Percentiles rank a stretch among this genome's conserved stretches.
Conservation (phyloP, 176 grass and related monocot species). For the Hordeum marinum region DNA sequence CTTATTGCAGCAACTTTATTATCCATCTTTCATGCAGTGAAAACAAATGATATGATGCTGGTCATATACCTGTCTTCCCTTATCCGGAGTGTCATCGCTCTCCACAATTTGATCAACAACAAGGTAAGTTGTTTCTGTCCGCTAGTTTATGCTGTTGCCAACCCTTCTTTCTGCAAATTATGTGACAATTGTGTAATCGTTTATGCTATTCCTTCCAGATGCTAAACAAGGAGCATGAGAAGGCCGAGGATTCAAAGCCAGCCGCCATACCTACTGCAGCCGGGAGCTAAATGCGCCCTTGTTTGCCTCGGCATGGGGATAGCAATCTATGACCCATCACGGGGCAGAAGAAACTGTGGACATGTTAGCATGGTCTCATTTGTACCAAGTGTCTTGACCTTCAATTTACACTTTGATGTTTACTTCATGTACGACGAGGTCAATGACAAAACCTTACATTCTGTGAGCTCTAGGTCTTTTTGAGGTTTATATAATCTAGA, state of each 20-base stretch:
- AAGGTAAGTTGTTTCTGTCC: constrained; percentile 43
- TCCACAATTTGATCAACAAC: constrained; percentile 99
- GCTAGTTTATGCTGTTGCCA: neutral
- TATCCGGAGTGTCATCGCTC: constrained; percentile 86
- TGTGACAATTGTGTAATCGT: neutral
- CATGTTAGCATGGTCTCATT: constrained; percentile 20
- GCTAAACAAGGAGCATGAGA: constrained; percentile 96
- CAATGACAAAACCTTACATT: constrained; percentile 30
- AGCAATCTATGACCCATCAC: neutral
- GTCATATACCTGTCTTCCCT: constrained; percentile 95
- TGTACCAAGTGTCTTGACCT: constrained; percentile 40
- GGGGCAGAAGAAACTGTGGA: neutral
- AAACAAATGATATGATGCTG: constrained; percentile 99
- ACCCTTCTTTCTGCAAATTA: neutral
- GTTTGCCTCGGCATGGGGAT: neutral
- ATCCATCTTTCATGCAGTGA: constrained; percentile 58
- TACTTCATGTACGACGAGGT: constrained; percentile 32
- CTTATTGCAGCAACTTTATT: neutral
- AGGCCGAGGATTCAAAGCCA: constrained; percentile 68
- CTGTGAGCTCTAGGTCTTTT: constrained; percentile 21
- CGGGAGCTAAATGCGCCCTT: constrained; percentile 40
- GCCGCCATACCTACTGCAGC: constrained; percentile 32
- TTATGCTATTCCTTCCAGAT: constrained; percentile 43
- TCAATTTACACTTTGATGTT: constrained; percentile 27
- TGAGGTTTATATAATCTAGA: constrained; percentile 16